These are phyloP conservation scores for Pichia inconspicua DNA, from an alignment of 1,139 yeast species.

Conservation along the genomic window DNA sequence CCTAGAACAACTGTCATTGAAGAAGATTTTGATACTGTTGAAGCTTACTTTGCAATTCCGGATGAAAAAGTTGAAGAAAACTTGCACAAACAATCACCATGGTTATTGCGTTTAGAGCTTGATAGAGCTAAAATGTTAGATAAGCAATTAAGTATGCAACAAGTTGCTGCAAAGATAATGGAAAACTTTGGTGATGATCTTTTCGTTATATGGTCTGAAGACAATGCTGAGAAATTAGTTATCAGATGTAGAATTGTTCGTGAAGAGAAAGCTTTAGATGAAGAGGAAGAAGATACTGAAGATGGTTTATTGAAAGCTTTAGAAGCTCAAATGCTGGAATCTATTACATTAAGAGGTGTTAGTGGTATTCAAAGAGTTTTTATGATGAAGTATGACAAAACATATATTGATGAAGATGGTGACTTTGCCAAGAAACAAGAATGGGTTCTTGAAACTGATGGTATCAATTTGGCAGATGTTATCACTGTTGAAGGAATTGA, in stretches of 20 bases:
- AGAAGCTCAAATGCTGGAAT: constrained; percentile 93
- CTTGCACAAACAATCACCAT: constrained; percentile 90
- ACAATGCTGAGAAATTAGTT: constrained; percentile 92
- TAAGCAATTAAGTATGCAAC: constrained; percentile 95
- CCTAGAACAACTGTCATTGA: constrained; percentile 93
- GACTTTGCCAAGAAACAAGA: constrained; percentile 85
- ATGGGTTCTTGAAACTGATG: constrained; percentile 98
- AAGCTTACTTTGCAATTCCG: constrained; percentile 93
- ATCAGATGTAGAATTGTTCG: constrained; percentile 98
- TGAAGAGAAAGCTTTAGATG: constrained; percentile 89
- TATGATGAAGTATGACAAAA: constrained; percentile 88
- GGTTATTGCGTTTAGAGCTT: constrained; percentile 91
- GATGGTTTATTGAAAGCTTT: constrained; percentile 93
- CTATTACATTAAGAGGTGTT: constrained; percentile 92
- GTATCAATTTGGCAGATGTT: constrained; percentile 92
- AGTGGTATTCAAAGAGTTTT: constrained; percentile 88
- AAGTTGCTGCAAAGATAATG: constrained; percentile 93
- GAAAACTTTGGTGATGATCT: constrained; percentile 91
- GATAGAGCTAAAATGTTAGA: constrained; percentile 99
- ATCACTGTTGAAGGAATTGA: constrained; percentile 96
- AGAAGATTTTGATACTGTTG: constrained; percentile 95
- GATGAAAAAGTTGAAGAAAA: constrained; percentile 96
- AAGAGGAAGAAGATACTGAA: constrained; percentile 92
- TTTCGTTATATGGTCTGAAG: constrained; percentile 98
- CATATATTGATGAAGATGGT: constrained; percentile 73